These are phyloP conservation scores for Medicago arabica DNA, from an alignment of 306 rosid species.

Conservation along the genomic window DNA sequence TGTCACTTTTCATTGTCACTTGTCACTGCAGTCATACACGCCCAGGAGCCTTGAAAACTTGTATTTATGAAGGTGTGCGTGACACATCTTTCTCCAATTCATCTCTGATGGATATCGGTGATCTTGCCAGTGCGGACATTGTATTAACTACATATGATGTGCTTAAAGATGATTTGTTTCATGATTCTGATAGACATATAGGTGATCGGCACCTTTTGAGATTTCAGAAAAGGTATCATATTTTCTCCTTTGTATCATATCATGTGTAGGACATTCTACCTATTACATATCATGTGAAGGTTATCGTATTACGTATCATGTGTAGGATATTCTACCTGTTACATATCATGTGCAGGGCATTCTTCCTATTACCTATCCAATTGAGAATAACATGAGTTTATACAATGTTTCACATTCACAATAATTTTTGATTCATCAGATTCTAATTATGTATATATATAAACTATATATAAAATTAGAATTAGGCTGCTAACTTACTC, in stretches of 20 bases:
- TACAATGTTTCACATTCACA: conserved; percentile 10
- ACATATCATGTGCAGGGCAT: too few relatives aligned
- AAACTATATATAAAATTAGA: too few relatives aligned
- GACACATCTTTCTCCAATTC: conserved; percentile 65
- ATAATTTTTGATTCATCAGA: neutral
- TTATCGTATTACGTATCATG: neutral
- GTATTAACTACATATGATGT: conserved; percentile 91
- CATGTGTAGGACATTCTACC: conserved; percentile 11
- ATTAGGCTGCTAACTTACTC: too few relatives aligned
- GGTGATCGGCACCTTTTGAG: conserved; percentile 92
- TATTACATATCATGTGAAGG: too few relatives aligned
- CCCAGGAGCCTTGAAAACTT: conserved; percentile 82
- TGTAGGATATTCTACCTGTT: neutral
- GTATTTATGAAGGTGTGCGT: conserved; percentile 82
- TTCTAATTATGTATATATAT: conserved; percentile 14
- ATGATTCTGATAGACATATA: conserved; percentile 90
- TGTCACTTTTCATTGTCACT: conserved; percentile 48
- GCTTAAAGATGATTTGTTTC: conserved; percentile 91
- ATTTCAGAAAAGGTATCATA: conserved; percentile 79
- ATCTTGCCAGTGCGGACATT: conserved; percentile 78
- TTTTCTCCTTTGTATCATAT: conserved; percentile 22
- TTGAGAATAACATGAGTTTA: conserved; percentile 18
- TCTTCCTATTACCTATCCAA: conserved; percentile 5
- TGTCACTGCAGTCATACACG: conserved; percentile 72
- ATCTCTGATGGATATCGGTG: conserved; percentile 61